Percentiles rank a stretch among this genome's conserved stretches.
phyloP scores from a whole-genome alignment of 257 asterid species.

The Solanum lycopersicoides region DNA sequence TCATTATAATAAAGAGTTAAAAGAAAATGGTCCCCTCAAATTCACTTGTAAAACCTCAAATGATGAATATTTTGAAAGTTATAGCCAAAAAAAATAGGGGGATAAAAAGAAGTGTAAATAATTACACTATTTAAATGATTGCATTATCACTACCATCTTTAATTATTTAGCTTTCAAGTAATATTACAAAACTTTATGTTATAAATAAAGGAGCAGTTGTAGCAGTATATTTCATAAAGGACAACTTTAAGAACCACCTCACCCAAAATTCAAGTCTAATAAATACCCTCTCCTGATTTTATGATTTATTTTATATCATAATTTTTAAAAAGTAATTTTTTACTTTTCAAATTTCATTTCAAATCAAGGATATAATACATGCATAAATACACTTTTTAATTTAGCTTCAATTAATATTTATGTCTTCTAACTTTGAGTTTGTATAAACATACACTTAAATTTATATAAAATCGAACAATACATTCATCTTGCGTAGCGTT shows the following conservation, averaged over 20 bases:
- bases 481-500: fast-evolving
- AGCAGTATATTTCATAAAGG: background rate
- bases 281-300: background rate
- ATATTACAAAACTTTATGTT: background rate
- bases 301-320: background rate
- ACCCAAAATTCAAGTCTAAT: background rate
- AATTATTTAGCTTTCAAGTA: background rate
- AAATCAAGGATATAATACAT: too few species aligned
- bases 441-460: too few species aligned
- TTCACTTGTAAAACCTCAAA: background rate
- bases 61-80: background rate
- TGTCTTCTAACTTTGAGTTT: too few species aligned
- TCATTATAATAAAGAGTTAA: background rate
- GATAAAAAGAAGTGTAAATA: background rate
- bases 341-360: too few species aligned
- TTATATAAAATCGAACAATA: too few species aligned
- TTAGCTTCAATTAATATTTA: too few species aligned
- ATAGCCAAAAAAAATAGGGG: background rate
- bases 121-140: background rate
- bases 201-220: background rate
- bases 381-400: too few species aligned
- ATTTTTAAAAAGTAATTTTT: too few species aligned
- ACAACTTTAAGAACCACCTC: background rate
- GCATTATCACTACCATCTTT: background rate
- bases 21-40: background rate